Base-by-base conservation (phyloP, 257 asterid species). In the Fraxinus pennsylvanica region DNA sequence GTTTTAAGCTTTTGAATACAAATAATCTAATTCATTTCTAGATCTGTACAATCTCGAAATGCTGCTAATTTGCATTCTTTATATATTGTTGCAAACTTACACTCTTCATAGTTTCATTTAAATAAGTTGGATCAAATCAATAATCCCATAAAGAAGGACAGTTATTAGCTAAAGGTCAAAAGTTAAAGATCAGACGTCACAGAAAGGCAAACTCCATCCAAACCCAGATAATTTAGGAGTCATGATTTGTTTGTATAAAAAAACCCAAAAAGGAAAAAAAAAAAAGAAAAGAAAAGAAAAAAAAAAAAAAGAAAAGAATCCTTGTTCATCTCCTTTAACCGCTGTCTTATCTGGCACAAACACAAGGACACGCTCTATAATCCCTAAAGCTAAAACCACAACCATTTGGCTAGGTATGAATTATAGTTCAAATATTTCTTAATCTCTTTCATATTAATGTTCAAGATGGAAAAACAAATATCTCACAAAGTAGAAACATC, bases 181-280 rank as follows among this genome's bases (percentile, higher is more conserved):
- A 80, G 43, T 45, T 38, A 47, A 80, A 65, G 36, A 76, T 68
- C 75, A 80, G 45, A 80, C 36, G 19, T 39, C 2, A 2, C 27
- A 47, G 30, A 36, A 68, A 77, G 61, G 43, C 72, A 76, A 73
- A 63, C 41, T 61, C 80, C 74, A 71, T 9, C 39, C 30, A 57
- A 41, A 38, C 32, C 43, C 65, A 59, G 22, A 36, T 47, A 21
- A 33, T 63, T 19, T 59, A 59, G 14, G 30, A 59, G 67, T 22
- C 67, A 59, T 12, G 13, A 27, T 3, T 27, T 63, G 8, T 22
- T 63, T 8, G 17, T 10, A 61, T 43, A 10, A 32, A 10, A 74
- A 61, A 67, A 10, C 19, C 63, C 61, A 52, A 38, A 36, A 36
- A 14, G 10, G 17, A 25, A 29, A 57, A 71, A 14, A 6, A 57